phyloP scores from a whole-genome alignment of 1,139 yeast species.

The Suhomyces maxii region DNA sequence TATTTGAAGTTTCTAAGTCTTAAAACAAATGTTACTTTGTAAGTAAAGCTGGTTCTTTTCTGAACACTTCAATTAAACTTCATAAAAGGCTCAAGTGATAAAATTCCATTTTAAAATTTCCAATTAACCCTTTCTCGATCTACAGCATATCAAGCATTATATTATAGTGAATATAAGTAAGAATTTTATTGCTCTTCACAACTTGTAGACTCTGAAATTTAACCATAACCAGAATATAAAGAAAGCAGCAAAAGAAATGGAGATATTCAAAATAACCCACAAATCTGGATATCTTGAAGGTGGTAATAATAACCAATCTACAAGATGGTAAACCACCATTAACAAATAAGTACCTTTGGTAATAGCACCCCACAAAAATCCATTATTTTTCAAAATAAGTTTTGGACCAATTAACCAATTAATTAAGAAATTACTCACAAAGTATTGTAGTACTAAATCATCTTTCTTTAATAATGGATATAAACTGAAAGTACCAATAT shows the following conservation, averaged over 20 bases:
- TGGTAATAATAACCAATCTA: constrained; percentile 54
- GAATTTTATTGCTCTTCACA: background rate
- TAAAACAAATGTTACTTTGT: too few species aligned
- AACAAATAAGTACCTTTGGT: constrained; percentile 61
- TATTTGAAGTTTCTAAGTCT: too few species aligned
- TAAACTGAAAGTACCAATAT: constrained; percentile 79
- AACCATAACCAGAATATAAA: constrained; percentile 77
- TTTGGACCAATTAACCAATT: constrained; percentile 80
- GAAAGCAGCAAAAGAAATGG: constrained; percentile 76
- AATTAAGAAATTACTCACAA: constrained; percentile 58
- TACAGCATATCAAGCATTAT: too few species aligned
- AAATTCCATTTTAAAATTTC: too few species aligned
- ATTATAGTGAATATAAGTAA: too few species aligned
- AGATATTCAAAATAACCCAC: constrained; percentile 77
- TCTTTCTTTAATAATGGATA: constrained; percentile 86
- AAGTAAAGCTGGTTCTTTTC: too few species aligned
- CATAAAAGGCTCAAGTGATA: too few species aligned
- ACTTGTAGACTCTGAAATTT: constrained; percentile 13
- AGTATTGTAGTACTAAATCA: constrained; percentile 69
- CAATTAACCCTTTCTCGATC: too few species aligned
- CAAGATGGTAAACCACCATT: constrained; percentile 51
- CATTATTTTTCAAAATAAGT: constrained; percentile 26
- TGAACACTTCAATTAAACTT: too few species aligned
- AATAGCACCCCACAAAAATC: constrained; percentile 54
- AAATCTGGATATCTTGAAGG: constrained; percentile 75